Percentiles rank a stretch among this genome's conserved stretches.
phyloP scores from a whole-genome alignment of 148 eudicot genomes.

The Fallopia convolvulus region DNA sequence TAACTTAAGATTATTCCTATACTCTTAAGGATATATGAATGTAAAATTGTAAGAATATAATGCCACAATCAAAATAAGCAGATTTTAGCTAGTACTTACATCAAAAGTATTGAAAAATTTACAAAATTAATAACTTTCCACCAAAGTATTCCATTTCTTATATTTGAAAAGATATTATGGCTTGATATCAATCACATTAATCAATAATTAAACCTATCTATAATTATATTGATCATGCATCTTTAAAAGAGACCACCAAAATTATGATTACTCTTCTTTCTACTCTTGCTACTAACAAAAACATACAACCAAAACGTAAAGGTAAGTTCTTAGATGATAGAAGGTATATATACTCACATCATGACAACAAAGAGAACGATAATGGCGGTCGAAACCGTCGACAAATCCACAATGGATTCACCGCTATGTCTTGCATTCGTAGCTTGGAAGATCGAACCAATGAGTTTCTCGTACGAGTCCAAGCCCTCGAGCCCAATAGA shows the following conservation, averaged over 20 bases:
- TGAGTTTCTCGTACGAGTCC: slow-evolving; percentile 33
- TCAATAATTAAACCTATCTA: not conserved
- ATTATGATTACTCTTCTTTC: not conserved
- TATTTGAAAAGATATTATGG: not conserved
- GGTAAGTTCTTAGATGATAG: no score
- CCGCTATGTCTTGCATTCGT: slow-evolving; percentile 50
- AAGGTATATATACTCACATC: slow-evolving; percentile 39
- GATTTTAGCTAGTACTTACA: no score
- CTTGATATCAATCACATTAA: no score
- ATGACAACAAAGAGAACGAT: slow-evolving; percentile 43
- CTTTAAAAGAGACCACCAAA: not conserved
- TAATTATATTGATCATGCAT: not conserved
- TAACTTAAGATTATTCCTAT: no score
- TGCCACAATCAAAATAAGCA: no score
- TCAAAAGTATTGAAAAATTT: no score
- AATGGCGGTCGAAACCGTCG: slow-evolving; percentile 37
- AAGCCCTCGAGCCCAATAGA: slow-evolving; percentile 33
- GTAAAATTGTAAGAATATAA: no score
- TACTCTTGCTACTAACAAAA: not conserved
- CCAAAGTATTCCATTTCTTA: no score
- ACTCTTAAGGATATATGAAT: no score
- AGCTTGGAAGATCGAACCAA: slow-evolving; percentile 36
- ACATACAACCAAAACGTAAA: not conserved
- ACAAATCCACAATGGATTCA: slow-evolving; percentile 46
- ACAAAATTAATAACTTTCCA: no score